phyloP scores from a whole-genome alignment of 2,329 filamentous ascomycete genomes.

The Aspergillus neoniger region DNA sequence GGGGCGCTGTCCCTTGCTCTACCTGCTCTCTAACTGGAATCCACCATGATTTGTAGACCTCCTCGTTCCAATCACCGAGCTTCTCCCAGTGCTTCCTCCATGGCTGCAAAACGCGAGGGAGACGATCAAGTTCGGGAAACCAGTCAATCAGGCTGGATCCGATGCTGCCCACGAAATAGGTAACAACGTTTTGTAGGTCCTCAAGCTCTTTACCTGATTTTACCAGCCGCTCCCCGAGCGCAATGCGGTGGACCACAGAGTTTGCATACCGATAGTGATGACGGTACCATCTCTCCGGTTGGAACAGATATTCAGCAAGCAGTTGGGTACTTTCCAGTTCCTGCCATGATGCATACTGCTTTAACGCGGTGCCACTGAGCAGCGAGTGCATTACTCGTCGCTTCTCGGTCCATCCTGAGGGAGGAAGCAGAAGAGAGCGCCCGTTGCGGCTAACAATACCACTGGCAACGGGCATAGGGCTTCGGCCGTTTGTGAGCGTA shows the following conservation, averaged over 20 bases:
- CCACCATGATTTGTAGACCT: conserved; percentile 41
- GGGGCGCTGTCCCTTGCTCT: conserved; percentile 32
- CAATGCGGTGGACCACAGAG: conserved; percentile 42
- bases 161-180: conserved; percentile 40
- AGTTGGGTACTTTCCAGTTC: conserved; percentile 42
- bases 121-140: conserved; percentile 37
- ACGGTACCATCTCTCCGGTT: conserved; percentile 40
- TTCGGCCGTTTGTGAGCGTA: conserved; percentile 37
- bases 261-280: conserved; percentile 48
- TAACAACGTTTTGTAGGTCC: conserved; percentile 41
- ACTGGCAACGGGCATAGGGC: conserved; percentile 39
- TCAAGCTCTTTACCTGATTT: conserved; percentile 39
- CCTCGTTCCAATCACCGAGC: conserved; percentile 37
- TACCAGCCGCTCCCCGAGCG: conserved; percentile 32
- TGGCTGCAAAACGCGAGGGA: conserved; percentile 34
- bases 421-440: conserved; percentile 37
- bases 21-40: conserved; percentile 28
- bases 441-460: conserved; percentile 38
- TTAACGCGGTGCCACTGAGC: conserved; percentile 38
- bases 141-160: conserved; percentile 40
- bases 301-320: conserved; percentile 37
- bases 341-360: conserved; percentile 37
- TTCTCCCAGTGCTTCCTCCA: conserved; percentile 34
- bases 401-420: conserved; percentile 38
- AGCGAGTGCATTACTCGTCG: conserved; percentile 45